Evolutionary conservation across 768 basidiomycete species (phyloP).

Genomic region (Coprinopsis cinerea): DNA sequence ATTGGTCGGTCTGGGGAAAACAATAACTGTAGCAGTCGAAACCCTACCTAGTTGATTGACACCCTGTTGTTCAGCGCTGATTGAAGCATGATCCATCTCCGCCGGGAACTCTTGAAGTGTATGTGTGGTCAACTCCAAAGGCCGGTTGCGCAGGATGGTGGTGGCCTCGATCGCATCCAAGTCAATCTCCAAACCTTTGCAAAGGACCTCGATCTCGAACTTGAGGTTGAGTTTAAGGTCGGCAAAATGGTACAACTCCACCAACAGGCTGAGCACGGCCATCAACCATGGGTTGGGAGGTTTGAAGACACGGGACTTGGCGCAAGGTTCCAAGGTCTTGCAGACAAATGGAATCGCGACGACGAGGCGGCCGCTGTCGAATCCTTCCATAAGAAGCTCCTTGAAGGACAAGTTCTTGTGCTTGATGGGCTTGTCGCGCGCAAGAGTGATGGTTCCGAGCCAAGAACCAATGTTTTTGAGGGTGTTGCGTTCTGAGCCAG

Average conservation of each 20-base stretch:
- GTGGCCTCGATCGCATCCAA: constrained; percentile 82
- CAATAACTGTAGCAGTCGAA: neutral
- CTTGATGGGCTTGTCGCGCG: constrained; percentile 87
- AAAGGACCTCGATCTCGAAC: constrained; percentile 97
- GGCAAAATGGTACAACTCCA: constrained; percentile 95
- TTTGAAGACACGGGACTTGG: constrained; percentile 87
- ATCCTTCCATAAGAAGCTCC: constrained; percentile 94
- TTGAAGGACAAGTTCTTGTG: constrained; percentile 95
- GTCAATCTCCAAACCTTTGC: constrained; percentile 86
- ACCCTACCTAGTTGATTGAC: constrained; percentile 43
- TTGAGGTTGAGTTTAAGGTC: constrained; percentile 95
- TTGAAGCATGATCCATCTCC: constrained; percentile 75
- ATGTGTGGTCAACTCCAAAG: constrained; percentile 55
- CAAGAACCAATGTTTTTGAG: constrained; percentile 95
- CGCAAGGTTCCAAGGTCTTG: constrained; percentile 89
- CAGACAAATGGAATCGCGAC: constrained; percentile 98
- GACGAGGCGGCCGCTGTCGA: constrained; percentile 83
- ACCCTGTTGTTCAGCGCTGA: constrained; percentile 57
- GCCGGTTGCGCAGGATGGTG: constrained; percentile 73
- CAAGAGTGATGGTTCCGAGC: constrained; percentile 91
- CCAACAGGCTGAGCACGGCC: constrained; percentile 87
- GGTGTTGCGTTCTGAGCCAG: constrained; percentile 75
- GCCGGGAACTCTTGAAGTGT: constrained; percentile 72
- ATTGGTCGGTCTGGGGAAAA: no score
- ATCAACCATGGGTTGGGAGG: constrained; percentile 99